Evolutionary conservation across 164 flowering plant genomes (phyloP).

Genomic region (Umbilicus rupestris): DNA sequence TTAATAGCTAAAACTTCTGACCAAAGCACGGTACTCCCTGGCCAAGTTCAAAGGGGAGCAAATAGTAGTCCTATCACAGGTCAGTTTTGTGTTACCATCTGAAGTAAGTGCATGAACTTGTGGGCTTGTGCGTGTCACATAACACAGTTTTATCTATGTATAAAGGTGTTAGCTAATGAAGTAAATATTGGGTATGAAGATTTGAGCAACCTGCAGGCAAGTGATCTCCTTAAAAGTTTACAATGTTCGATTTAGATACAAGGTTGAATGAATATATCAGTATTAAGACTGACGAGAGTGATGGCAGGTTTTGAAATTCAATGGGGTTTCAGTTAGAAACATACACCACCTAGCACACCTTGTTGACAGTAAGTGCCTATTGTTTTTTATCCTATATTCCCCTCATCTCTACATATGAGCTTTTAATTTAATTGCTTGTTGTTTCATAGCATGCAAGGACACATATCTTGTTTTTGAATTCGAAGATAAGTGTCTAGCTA

Average conservation of each 20-base stretch:
- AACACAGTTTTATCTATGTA: not conserved
- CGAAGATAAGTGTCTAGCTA: slow-evolving; percentile 78
- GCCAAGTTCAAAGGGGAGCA: slow-evolving; percentile 89
- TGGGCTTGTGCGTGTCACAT: not conserved
- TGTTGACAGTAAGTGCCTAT: slow-evolving; percentile 59
- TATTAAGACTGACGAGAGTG: not conserved
- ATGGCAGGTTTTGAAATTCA: slow-evolving; percentile 76
- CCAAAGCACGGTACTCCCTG: slow-evolving; percentile 82
- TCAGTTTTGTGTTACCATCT: slow-evolving; percentile 15
- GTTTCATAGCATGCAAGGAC: slow-evolving; percentile 61
- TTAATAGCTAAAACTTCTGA: slow-evolving; percentile 63
- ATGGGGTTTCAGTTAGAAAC: slow-evolving; percentile 70
- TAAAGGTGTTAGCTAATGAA: slow-evolving; percentile 88
- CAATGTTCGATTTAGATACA: not conserved
- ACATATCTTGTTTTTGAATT: slow-evolving; percentile 79
- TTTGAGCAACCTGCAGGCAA: slow-evolving; percentile 89
- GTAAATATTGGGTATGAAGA: slow-evolving; percentile 87
- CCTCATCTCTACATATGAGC: not conserved
- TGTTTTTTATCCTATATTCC: not conserved
- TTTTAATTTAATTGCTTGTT: slow-evolving; percentile 5
- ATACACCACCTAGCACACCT: slow-evolving; percentile 89
- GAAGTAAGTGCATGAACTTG: not conserved
- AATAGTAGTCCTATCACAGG: slow-evolving; percentile 90
- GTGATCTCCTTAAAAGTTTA: slow-evolving; percentile 5
- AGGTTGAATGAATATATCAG: not conserved